These are phyloP conservation scores for Aspergillus spinulosporus DNA, from an alignment of 2,329 filamentous ascomycete genomes.

Conservation along the genomic window DNA sequence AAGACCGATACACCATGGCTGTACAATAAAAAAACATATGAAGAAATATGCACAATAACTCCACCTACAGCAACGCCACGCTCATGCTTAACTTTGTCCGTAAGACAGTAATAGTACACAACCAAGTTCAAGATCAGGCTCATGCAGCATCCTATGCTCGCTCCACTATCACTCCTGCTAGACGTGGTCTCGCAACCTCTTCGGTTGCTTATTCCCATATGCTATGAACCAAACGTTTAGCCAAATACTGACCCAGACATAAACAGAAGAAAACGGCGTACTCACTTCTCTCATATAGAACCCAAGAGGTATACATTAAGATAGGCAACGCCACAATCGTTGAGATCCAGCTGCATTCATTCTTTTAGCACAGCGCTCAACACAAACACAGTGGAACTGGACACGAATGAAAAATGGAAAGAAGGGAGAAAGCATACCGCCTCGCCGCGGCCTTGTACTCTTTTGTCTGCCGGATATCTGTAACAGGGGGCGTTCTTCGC, in stretches of 20 bases:
- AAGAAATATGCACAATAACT: not conserved
- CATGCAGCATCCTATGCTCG: not conserved
- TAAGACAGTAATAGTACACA: not conserved
- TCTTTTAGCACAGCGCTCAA: not conserved
- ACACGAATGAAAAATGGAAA: not conserved
- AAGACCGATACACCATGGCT: too few species aligned
- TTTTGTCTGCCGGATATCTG: slow-evolving; percentile 43
- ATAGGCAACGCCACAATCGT: slow-evolving; percentile 37
- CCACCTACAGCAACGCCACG: not conserved
- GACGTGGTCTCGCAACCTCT: slow-evolving; percentile 13
- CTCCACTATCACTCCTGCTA: not conserved
- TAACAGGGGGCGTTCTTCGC: slow-evolving; percentile 5
- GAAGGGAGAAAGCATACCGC: slow-evolving; percentile 28
- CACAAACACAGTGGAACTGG: not conserved
- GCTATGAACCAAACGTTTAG: slow-evolving; percentile 18
- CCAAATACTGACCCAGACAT: not conserved
- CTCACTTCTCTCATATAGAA: slow-evolving; percentile 37
- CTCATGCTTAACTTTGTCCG: not conserved
- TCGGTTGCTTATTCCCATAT: slow-evolving; percentile 27
- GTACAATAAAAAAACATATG: too few species aligned
- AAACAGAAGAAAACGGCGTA: slow-evolving; percentile 7
- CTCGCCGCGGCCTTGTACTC: slow-evolving; percentile 43
- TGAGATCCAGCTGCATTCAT: slow-evolving; percentile 31
- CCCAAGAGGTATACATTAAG: slow-evolving; percentile 34
- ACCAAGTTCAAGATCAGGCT: not conserved